phyloP scores from a whole-genome alignment of 176 grass and related monocot genomes.

The Juncus inflexus region DNA sequence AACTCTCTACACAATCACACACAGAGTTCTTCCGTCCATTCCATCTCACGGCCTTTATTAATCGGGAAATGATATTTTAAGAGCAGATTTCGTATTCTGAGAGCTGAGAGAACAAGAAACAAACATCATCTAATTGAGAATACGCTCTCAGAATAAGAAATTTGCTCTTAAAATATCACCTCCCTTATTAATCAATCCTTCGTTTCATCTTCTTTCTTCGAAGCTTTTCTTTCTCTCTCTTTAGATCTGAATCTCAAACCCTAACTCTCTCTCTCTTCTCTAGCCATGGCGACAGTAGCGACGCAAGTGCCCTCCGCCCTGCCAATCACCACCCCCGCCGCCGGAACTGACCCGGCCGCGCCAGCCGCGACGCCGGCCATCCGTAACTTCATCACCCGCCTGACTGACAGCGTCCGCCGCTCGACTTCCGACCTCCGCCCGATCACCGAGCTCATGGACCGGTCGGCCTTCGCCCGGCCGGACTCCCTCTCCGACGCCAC shows the following conservation, averaged over 20 bases:
- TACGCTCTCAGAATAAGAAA: no score
- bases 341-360: not conserved
- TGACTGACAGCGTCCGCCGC: slow-evolving; percentile 20
- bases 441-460: slow-evolving; percentile 36
- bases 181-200: no score
- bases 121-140: no score
- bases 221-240: not conserved
- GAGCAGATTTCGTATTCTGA: no score
- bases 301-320: slow-evolving; percentile 25
- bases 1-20: no score
- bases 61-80: no score
- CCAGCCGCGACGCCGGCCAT: slow-evolving; percentile 10
- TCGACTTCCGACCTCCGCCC: slow-evolving; percentile 36
- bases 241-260: slow-evolving; percentile 13
- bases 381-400: slow-evolving; percentile 26
- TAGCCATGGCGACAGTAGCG: slow-evolving; percentile 25
- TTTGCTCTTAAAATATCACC: no score
- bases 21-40: no score
- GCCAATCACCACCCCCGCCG: slow-evolving; percentile 14
- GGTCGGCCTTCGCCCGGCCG: slow-evolving; percentile 33
- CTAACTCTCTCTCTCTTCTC: not conserved
- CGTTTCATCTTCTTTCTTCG: no score
- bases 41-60: no score
- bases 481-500: slow-evolving; percentile 35
- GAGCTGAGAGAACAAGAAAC: no score